Evolutionary conservation across 768 basidiomycete genomes (phyloP).

Genomic region (Mycena epipterygia): DNA sequence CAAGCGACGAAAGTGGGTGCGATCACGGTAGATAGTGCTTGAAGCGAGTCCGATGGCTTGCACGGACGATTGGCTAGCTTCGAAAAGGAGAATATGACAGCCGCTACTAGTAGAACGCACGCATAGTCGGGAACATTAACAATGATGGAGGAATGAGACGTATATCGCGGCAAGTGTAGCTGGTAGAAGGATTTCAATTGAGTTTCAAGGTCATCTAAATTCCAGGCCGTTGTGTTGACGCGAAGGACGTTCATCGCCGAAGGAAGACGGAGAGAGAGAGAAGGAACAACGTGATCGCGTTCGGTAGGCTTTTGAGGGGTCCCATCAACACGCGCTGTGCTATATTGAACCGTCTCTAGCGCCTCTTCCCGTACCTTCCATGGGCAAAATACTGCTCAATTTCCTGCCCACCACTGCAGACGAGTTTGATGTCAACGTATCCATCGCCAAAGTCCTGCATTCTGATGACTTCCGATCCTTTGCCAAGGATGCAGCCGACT

Average conservation of each 20-base stretch:
- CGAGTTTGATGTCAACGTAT: conserved; percentile 69
- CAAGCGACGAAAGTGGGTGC: conserved; percentile 60
- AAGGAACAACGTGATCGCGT: conserved; percentile 12
- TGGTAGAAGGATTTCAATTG: background rate
- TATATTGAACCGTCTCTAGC: too few relatives aligned
- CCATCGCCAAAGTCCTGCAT: conserved; percentile 70
- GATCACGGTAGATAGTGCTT: conserved; percentile 57
- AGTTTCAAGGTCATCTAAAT: background rate
- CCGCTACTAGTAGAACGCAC: background rate
- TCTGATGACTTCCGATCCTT: conserved; percentile 57
- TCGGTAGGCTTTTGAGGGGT: too few relatives aligned
- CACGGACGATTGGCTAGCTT: background rate
- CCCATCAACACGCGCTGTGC: too few relatives aligned
- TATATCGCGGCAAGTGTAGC: background rate
- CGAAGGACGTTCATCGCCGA: background rate
- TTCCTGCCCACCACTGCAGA: conserved; percentile 58
- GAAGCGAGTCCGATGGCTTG: conserved; percentile 41
- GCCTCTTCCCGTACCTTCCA: conserved; percentile 28
- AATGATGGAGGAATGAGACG: background rate
- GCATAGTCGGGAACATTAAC: background rate
- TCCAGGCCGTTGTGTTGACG: background rate
- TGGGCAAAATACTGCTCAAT: conserved; percentile 53
- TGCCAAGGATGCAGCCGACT: conserved; percentile 28
- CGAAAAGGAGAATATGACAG: conserved; percentile 6
- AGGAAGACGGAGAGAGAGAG: background rate